A percentile compares a stretch with the other conserved stretches of the same genome.
Conservation (phyloP, 1,284 basidiomycete species). For the Ceratobasidium sp. region DNA sequence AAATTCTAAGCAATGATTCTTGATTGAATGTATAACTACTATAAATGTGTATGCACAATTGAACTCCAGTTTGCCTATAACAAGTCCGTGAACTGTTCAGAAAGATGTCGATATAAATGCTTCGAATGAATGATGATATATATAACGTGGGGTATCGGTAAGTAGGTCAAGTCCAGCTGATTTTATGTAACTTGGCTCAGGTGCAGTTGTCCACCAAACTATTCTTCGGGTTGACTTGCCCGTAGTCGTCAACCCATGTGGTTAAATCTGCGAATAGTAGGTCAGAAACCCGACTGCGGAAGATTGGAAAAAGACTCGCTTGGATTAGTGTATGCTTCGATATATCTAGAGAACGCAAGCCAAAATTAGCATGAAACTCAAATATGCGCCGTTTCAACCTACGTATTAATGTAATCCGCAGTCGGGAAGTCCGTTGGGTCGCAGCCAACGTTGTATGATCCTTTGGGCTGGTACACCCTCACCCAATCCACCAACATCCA, state of each 20-base stretch:
- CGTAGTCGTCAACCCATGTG: conserved; percentile 15
- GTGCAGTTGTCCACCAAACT: conserved; percentile 4
- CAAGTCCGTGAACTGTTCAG: neutral
- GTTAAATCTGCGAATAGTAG: neutral
- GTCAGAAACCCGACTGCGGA: neutral
- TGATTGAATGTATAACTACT: neutral
- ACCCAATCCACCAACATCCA: conserved; percentile 85
- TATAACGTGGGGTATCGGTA: no score
- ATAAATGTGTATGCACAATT: neutral
- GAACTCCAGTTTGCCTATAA: neutral
- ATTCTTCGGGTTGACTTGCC: conserved; percentile 4
- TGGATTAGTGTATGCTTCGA: conserved; percentile 21
- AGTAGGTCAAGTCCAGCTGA: neutral
- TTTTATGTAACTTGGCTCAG: neutral
- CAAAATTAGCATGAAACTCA: no score
- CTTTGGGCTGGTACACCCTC: conserved; percentile 82
- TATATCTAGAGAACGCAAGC: neutral
- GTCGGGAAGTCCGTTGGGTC: conserved; percentile 88
- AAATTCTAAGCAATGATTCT: neutral
- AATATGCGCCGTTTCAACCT: conserved; percentile 51
- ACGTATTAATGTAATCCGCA: conserved; percentile 77
- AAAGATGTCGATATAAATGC: neutral
- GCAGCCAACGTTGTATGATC: conserved; percentile 82
- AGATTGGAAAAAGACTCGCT: neutral
- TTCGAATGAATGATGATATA: no score